Evolutionary conservation across 257 asterid species (phyloP).

Genomic region (Solanum arcanum): DNA sequence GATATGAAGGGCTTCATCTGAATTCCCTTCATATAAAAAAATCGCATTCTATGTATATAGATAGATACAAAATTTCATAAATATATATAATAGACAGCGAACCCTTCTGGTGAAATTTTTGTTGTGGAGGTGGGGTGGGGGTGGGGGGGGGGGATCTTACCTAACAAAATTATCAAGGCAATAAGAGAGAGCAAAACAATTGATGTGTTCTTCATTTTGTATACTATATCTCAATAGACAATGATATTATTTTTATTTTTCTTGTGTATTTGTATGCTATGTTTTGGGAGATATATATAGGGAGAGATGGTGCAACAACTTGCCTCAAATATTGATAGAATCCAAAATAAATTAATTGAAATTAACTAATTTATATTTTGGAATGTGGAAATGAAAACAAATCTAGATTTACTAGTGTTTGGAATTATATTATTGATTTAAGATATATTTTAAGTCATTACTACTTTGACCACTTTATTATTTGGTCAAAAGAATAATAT

Average conservation of each 20-base stretch:
- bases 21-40: no score
- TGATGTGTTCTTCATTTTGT: background rate
- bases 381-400: background rate
- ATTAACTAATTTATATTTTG: background rate
- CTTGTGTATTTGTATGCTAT: background rate
- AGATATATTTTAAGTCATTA: background rate
- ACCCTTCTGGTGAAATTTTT: no score
- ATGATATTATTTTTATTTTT: background rate
- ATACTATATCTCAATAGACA: background rate
- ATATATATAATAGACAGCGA: no score
- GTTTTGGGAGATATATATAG: background rate
- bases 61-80: no score
- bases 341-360: background rate
- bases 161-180: background rate
- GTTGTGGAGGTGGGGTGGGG: no score
- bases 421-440: background rate
- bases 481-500: background rate
- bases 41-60: no score
- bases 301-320: background rate
- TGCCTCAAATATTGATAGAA: background rate
- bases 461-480: background rate
- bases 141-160: background rate
- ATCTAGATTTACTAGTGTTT: background rate
- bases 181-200: background rate
- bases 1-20: background rate